Evolutionary conservation across 1,139 yeast genomes (phyloP).

Genomic region (Geotrichum histeridarum): DNA sequence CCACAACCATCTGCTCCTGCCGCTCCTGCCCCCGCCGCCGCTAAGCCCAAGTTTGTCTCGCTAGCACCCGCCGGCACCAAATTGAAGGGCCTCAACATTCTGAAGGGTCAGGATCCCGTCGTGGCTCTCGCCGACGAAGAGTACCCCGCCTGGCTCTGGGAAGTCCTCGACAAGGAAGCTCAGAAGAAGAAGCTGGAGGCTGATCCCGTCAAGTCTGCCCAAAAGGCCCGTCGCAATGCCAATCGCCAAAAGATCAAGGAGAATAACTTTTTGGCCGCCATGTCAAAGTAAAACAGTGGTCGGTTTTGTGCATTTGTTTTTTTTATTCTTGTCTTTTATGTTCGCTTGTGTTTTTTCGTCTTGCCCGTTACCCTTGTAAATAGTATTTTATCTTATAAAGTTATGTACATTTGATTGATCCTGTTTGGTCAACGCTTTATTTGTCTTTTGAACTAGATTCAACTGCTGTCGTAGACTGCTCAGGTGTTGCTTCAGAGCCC

Average conservation of each 20-base stretch:
- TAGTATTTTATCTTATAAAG: no score
- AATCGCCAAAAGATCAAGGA: slow-evolving; percentile 70
- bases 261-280: slow-evolving; percentile 55
- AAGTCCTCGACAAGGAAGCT: slow-evolving; percentile 60
- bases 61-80: slow-evolving; percentile 67
- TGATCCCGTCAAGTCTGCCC: slow-evolving; percentile 64
- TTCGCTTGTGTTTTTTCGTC: no score
- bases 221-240: slow-evolving; percentile 59
- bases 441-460: background rate
- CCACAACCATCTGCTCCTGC: slow-evolving; percentile 1
- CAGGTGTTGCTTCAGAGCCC: background rate
- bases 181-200: slow-evolving; percentile 50
- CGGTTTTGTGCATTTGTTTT: background rate
- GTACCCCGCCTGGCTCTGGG: slow-evolving; percentile 96
- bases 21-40: slow-evolving; percentile 1
- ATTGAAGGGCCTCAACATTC: slow-evolving; percentile 65
- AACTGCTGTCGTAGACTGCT: no score
- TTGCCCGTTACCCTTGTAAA: no score
- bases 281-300: slow-evolving; percentile 28
- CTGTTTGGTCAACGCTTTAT: background rate
- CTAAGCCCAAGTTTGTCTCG: slow-evolving; percentile 10
- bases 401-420: no score
- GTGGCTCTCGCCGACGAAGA: slow-evolving; percentile 82
- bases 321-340: background rate
- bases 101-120: slow-evolving; percentile 80